Conservation (phyloP, 352 stramenopile species). For the Globisporangium okanoganense region DNA sequence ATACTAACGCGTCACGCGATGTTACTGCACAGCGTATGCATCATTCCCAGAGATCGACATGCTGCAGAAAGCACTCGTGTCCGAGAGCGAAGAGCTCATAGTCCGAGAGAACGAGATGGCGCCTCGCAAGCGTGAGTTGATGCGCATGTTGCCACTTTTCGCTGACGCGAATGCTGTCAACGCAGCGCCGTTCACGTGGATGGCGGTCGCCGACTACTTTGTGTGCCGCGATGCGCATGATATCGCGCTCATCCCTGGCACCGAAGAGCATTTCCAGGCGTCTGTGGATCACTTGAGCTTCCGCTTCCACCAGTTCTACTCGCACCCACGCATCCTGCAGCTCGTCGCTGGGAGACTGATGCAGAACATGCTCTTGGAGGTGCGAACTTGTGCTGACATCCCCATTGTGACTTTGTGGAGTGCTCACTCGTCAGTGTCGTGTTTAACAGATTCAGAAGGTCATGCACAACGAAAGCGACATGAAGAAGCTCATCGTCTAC, state of each 20-base stretch:
- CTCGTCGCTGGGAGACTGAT: slow-evolving; percentile 62
- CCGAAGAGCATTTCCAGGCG: slow-evolving; percentile 32
- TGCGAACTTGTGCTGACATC: slow-evolving; percentile 2
- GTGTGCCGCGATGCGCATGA: slow-evolving; percentile 59
- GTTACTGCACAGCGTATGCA: slow-evolving; percentile 36
- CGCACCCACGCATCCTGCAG: slow-evolving; percentile 55
- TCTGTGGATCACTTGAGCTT: slow-evolving; percentile 56
- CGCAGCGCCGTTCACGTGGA: slow-evolving; percentile 54
- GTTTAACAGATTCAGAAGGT: slow-evolving; percentile 39
- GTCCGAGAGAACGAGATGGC: slow-evolving; percentile 51
- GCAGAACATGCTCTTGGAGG: slow-evolving; percentile 52
- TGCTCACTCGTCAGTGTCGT: background rate
- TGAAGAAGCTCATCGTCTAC: slow-evolving; percentile 68
- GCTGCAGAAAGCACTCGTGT: slow-evolving; percentile 49
- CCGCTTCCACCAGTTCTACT: slow-evolving; percentile 83
- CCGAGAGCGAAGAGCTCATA: slow-evolving; percentile 42
- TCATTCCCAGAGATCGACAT: slow-evolving; percentile 57
- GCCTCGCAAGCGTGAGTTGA: slow-evolving; percentile 48
- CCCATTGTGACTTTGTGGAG: background rate
- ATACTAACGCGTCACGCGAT: background rate
- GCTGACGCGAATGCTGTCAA: slow-evolving; percentile 7
- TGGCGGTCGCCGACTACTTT: slow-evolving; percentile 71
- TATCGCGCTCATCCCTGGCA: slow-evolving; percentile 47
- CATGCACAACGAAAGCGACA: slow-evolving; percentile 25
- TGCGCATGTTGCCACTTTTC: slow-evolving; percentile 50